Base-by-base conservation (phyloP, 306 rosid genomes). In the Morella rubra region DNA sequence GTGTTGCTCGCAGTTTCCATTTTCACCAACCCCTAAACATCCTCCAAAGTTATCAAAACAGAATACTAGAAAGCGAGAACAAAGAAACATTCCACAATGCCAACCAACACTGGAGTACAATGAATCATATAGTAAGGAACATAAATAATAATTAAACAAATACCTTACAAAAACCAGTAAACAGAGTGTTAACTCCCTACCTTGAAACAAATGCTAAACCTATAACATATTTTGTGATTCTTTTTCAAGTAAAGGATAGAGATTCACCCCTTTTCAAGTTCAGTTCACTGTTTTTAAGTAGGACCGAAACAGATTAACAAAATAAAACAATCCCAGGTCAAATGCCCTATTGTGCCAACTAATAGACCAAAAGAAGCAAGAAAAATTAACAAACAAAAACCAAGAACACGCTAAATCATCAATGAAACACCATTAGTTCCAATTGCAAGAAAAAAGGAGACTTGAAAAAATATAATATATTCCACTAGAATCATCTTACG, bases 21-120 rank as follows among this genome's bases (percentile, higher is more conserved):
- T 82, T 82, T 84, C 88, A 74, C 69, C 76, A 0, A 14, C 49
- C 66, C 74, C 91, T 84, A 73, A 65, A 84, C 47, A 75, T 69
- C 65, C 55, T 41, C 51, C 61, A 70, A 83, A 75, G 76, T 60
- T 56, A 82, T 53, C 53, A 60, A 76, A 49, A 20, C 53, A 51
- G 67, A 42, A 56, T 65, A 53, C 68, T 59, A 47, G 80, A 13
- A 66, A 40, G 22, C 42, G 6, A 14, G 15, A 22, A 22, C 44
- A 60, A n/a, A 42, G 59, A 24, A 20, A 71, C 42, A 42, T 62
- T 62, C 4, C 18, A 65, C 20, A 16, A 7, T 1, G 47, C 42
- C 24, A 42, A 65, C 71, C 7, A 65, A 8, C 50, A 42, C 41
- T 16, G 49, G 46, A 65, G 47, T 42, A 65, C 7, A 60, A 60